Conservation (phyloP, 805 yeast species). For the Barnettozyma botsteinii region DNA sequence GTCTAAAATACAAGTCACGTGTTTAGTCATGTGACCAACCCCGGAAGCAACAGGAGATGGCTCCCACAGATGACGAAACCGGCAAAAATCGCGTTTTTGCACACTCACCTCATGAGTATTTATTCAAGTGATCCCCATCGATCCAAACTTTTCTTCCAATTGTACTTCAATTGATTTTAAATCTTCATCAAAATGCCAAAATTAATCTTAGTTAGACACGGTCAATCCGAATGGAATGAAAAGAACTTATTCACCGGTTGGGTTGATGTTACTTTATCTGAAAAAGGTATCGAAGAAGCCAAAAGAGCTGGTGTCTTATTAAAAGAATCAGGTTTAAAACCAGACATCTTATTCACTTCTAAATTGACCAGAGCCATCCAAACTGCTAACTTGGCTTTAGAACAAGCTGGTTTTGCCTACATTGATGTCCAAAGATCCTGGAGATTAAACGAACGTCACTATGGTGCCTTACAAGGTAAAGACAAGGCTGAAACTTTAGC, state of each 20-base stretch:
- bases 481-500: slow-evolving; percentile 92
- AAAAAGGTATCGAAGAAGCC: slow-evolving; percentile 85
- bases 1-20: background rate
- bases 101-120: too few species aligned
- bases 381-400: slow-evolving; percentile 93
- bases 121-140: background rate
- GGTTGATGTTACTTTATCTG: slow-evolving; percentile 90
- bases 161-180: background rate
- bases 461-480: slow-evolving; percentile 98
- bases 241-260: slow-evolving; percentile 98
- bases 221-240: slow-evolving; percentile 98
- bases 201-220: slow-evolving; percentile 94
- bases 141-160: background rate
- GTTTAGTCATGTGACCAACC: background rate
- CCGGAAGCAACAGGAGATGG: background rate
- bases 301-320: slow-evolving; percentile 87
- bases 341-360: slow-evolving; percentile 88
- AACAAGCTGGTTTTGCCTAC: slow-evolving; percentile 81
- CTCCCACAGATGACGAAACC: background rate
- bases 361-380: slow-evolving; percentile 91
- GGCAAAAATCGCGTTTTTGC: too few species aligned
- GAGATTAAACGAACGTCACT: slow-evolving; percentile 99
- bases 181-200: slow-evolving; percentile 37
- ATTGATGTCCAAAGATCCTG: slow-evolving; percentile 91
- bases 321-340: slow-evolving; percentile 78